These are phyloP conservation scores for Verbascum thapsus DNA, from an alignment of 257 asterid species.

Conservation along the genomic window DNA sequence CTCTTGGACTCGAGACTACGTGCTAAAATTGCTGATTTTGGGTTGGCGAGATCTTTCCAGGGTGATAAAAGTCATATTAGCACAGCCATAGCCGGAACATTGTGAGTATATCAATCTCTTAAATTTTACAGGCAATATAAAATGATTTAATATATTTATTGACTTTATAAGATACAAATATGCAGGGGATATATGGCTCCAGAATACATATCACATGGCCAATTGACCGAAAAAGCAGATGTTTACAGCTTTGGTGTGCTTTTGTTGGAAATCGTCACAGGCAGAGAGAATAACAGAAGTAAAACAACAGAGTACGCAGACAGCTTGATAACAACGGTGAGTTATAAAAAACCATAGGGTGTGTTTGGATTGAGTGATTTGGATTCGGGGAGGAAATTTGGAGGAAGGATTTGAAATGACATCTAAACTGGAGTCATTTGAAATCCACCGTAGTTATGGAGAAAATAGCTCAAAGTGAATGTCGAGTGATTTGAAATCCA, in stretches of 20 bases:
- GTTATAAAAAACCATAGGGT: conserved; percentile 34
- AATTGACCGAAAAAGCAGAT: conserved; percentile 67
- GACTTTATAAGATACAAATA: conserved; percentile 20
- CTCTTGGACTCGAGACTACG: conserved; percentile 64
- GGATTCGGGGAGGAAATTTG: too few relatives aligned
- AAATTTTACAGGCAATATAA: too few relatives aligned
- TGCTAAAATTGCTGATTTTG: conserved; percentile 80
- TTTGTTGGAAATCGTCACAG: conserved; percentile 65
- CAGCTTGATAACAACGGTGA: conserved; percentile 56
- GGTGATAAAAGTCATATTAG: conserved; percentile 77
- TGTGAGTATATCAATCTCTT: conserved; percentile 45
- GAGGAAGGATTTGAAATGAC: too few relatives aligned
- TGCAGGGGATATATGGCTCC: conserved; percentile 82
- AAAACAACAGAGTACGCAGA: conserved; percentile 59
- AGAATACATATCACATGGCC: conserved; percentile 64
- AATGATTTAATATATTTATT: neutral
- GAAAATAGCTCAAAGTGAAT: too few relatives aligned
- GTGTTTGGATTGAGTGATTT: too few relatives aligned
- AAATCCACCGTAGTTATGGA: too few relatives aligned
- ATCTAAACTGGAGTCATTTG: too few relatives aligned
- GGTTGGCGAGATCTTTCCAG: conserved; percentile 76
- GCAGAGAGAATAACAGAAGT: conserved; percentile 61
- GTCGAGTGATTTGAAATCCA: too few relatives aligned
- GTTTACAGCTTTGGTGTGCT: conserved; percentile 79
- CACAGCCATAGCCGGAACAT: conserved; percentile 80